Conservation (phyloP, 495 filamentous ascomycete species). For the Talaromyces proteolyticus region DNA sequence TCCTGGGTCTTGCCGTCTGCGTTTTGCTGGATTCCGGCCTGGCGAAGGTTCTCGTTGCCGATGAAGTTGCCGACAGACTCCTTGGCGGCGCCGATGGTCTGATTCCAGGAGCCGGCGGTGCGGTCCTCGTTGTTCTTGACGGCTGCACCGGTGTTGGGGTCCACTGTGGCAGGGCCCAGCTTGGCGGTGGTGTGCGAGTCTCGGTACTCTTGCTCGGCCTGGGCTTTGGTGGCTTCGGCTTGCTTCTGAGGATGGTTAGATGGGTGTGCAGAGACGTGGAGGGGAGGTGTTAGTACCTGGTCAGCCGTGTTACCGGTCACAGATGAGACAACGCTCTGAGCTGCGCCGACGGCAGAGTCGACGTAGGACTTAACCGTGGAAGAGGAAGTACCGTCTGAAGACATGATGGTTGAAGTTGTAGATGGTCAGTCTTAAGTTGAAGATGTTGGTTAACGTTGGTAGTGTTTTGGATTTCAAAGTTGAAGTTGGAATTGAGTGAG, state of each 20-base stretch:
- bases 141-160: conserved; percentile 64
- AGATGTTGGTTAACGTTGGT: too few relatives aligned
- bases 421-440: neutral
- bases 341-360: conserved; percentile 68
- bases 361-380: conserved; percentile 79
- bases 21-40: conserved; percentile 72
- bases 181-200: conserved; percentile 69
- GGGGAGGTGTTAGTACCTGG: conserved; percentile 40
- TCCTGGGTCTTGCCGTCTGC: conserved; percentile 73
- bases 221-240: conserved; percentile 52
- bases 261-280: neutral
- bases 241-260: conserved; percentile 21
- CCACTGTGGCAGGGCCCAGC: conserved; percentile 55
- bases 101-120: conserved; percentile 69
- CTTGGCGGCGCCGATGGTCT: conserved; percentile 81
- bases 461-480: too few relatives aligned
- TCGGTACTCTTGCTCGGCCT: conserved; percentile 58
- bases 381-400: conserved; percentile 46
- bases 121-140: conserved; percentile 71
- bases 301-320: conserved; percentile 69
- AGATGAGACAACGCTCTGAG: conserved; percentile 64
- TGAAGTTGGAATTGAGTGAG: too few relatives aligned
- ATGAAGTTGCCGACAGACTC: conserved; percentile 70
- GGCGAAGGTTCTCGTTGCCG: conserved; percentile 70
- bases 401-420: conserved; percentile 39